Evolutionary conservation across 495 filamentous ascomycete species (phyloP), one percentile per base, ranked within the genome.

Genomic region (Trichocladium antarcticum): DNA sequence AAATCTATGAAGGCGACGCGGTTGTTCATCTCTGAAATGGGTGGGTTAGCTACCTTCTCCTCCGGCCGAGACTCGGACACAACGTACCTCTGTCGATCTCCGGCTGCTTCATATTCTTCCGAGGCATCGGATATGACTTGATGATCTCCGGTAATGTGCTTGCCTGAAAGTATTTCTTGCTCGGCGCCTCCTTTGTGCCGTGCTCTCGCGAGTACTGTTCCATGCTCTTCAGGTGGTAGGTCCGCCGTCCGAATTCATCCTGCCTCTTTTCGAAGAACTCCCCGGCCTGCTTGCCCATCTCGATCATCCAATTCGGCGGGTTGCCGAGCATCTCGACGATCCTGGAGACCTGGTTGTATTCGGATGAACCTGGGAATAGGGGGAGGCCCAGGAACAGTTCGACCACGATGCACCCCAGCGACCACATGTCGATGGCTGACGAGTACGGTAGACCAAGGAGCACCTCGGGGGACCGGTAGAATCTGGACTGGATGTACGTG

Each of bases 341-440:
- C 21, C 93, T 75, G 10, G 88, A 85, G 15, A 99, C 89, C 62
- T 99, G 93, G 61, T 99, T 99, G 66, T 99, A 99, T 65, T 99
- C 93, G 10, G 93, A 99, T 6, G 92, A 97, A 3, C 93, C 93
- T 4, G 93, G 92, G 70, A 99, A 99, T 5, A 99, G 66, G 22
- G 93, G 93, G 24, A 99, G 70, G 32, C 93, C 93, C 3, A 99
- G 73, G 72, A 99, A 99, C 3, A 99, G 76, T 64, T 99, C 93
- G 22, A 99, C 93, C 17, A 99, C 93, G 50, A 99, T 99, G 65
- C 93, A 99, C 22, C 93, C 93, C 37, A 99, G 71, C 9, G 93
- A 99, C 93, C 93, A 99, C 93, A 99, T 97, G 60, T 99, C 93
- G 60, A 99, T 99, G 15, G 93, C 92, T 28, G 93, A 96, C 7